These are phyloP conservation scores for Ogataea nitratoaversa DNA, from an alignment of 805 yeast species.

Conservation along the genomic window DNA sequence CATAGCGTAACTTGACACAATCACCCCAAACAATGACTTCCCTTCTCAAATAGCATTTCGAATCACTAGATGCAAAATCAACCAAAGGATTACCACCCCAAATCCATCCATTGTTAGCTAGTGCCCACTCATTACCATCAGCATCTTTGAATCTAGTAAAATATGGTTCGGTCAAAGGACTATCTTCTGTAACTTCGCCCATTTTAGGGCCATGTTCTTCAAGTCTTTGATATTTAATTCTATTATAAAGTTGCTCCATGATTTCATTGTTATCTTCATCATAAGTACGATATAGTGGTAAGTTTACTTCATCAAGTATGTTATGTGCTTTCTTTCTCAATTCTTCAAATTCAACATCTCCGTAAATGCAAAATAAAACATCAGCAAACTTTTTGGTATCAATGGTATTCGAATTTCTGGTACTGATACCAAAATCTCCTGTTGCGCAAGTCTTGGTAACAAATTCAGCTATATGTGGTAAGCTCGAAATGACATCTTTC, in stretches of 20 bases:
- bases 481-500: constrained; percentile 33
- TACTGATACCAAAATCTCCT: constrained; percentile 41
- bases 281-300: constrained; percentile 64
- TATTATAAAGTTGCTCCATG: constrained; percentile 63
- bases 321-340: constrained; percentile 39
- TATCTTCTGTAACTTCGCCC: constrained; percentile 54
- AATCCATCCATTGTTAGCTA: constrained; percentile 97
- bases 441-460: constrained; percentile 39
- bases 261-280: constrained; percentile 70
- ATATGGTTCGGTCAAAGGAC: constrained; percentile 80
- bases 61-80: constrained; percentile 80
- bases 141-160: constrained; percentile 65
- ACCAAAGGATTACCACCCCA: constrained; percentile 95
- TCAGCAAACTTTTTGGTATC: constrained; percentile 48
- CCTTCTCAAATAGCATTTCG: constrained; percentile 80
- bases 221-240: constrained; percentile 72
- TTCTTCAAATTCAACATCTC: constrained; percentile 28
- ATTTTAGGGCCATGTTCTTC: constrained; percentile 79
- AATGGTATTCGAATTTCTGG: constrained; percentile 50
- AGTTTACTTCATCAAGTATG: constrained; percentile 74
- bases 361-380: constrained; percentile 40
- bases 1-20: constrained; percentile 90
- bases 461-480: constrained; percentile 49
- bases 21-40: constrained; percentile 98
- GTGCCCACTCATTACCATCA: constrained; percentile 57